Evolutionary conservation across 768 basidiomycete genomes (phyloP).

Genomic region (Serendipita indica): DNA sequence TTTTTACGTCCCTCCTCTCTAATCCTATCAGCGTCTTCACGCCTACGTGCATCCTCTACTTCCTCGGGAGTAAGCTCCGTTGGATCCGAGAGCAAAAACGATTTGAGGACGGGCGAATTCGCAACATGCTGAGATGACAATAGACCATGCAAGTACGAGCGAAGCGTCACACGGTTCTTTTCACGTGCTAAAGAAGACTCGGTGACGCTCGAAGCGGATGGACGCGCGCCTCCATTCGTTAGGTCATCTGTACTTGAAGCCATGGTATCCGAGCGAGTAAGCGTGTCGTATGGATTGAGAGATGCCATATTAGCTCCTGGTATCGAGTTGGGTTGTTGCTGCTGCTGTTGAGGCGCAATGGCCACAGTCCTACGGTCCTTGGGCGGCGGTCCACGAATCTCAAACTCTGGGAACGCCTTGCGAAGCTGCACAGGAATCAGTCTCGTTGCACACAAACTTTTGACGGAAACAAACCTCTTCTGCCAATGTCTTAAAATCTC

Average conservation of each 20-base stretch:
- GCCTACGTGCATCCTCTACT: constrained; percentile 52
- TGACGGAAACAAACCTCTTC: constrained; percentile 45
- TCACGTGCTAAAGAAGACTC: constrained; percentile 57
- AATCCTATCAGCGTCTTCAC: constrained; percentile 79
- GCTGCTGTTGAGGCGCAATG: constrained; percentile 24
- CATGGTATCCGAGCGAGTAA: constrained; percentile 18
- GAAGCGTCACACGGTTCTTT: constrained; percentile 87
- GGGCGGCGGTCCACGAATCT: constrained; percentile 66
- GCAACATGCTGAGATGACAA: constrained; percentile 58
- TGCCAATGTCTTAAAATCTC: constrained; percentile 82
- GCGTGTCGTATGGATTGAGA: not conserved
- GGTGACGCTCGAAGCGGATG: constrained; percentile 10
- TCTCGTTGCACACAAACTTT: constrained; percentile 10
- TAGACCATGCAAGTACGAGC: constrained; percentile 78
- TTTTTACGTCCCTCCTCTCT: constrained; percentile 75
- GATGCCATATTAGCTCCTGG: not conserved
- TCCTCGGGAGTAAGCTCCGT: constrained; percentile 57
- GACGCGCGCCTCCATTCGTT: not conserved
- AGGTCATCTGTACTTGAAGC: constrained; percentile 16
- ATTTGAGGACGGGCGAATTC: constrained; percentile 70
- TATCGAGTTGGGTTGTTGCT: constrained; percentile 15
- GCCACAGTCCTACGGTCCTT: constrained; percentile 72
- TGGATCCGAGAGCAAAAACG: constrained; percentile 70
- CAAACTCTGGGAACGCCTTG: constrained; percentile 69
- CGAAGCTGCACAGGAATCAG: constrained; percentile 42